Conservation (phyloP, 169 alveolate species). For the Plasmodium inui region DNA sequence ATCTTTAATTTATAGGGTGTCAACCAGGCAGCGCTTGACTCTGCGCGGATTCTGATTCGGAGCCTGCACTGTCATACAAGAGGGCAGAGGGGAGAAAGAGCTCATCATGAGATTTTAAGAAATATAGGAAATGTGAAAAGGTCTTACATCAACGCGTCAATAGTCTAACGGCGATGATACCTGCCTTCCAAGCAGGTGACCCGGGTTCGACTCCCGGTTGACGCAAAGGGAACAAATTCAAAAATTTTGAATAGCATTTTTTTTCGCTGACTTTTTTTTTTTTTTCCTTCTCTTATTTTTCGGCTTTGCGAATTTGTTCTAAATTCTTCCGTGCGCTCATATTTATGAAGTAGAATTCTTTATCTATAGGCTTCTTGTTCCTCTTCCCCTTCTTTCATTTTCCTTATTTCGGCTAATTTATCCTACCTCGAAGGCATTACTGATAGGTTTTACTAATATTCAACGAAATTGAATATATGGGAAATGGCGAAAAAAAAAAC, state of each 20-base stretch:
- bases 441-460: neutral
- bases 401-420: neutral
- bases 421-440: neutral
- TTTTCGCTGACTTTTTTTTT: too few relatives aligned
- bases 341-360: neutral
- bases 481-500: neutral
- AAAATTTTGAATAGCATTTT: too few relatives aligned
- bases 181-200: conserved; percentile 99
- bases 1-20: neutral
- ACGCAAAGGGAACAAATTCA: conserved; percentile 79
- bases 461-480: neutral
- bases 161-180: conserved; percentile 98
- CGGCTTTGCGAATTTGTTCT: neutral
- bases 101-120: neutral
- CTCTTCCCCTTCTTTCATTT: neutral
- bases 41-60: neutral
- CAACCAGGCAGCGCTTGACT: neutral
- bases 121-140: neutral
- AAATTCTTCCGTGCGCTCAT: neutral
- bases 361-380: neutral
- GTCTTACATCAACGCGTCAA: conserved; percentile 87
- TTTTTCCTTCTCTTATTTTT: too few relatives aligned
- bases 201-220: conserved; percentile 99
- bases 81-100: too few relatives aligned
- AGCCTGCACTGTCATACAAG: neutral